Evolutionary conservation across 2,329 filamentous ascomycete genomes (phyloP).

Genomic region (Pyrenophora graminea): DNA sequence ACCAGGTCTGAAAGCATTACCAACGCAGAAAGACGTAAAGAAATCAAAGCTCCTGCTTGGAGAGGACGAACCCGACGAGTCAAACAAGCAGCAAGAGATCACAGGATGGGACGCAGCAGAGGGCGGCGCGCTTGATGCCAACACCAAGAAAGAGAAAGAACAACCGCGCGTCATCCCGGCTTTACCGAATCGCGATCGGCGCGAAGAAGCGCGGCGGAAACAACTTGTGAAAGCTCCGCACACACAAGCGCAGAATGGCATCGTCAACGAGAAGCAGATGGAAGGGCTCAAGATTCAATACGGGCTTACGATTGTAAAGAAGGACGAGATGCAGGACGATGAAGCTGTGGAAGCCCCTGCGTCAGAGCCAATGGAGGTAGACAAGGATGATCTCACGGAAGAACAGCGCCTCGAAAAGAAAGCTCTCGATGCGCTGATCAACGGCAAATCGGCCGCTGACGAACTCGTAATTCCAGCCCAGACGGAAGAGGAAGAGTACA

Average conservation of each 20-base stretch:
- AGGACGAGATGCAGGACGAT: slow-evolving; percentile 21
- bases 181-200: slow-evolving; percentile 66
- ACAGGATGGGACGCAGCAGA: slow-evolving; percentile 59
- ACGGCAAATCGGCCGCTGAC: slow-evolving; percentile 44
- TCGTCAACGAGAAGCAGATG: slow-evolving; percentile 35
- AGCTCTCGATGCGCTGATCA: slow-evolving; percentile 53
- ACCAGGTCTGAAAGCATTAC: slow-evolving; percentile 28
- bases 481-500: slow-evolving; percentile 69
- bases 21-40: slow-evolving; percentile 27
- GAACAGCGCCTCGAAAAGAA: slow-evolving; percentile 56
- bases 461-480: slow-evolving; percentile 48
- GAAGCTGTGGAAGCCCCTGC: slow-evolving; percentile 6
- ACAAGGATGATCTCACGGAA: slow-evolving; percentile 38
- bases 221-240: slow-evolving; percentile 64
- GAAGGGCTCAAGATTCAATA: slow-evolving; percentile 50
- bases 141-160: slow-evolving; percentile 45
- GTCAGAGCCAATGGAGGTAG: slow-evolving; percentile 31
- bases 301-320: slow-evolving; percentile 58
- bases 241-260: slow-evolving; percentile 46
- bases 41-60: slow-evolving; percentile 34
- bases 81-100: slow-evolving; percentile 48
- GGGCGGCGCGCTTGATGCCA: slow-evolving; percentile 53
- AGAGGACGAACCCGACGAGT: slow-evolving; percentile 39
- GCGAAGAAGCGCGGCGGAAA: slow-evolving; percentile 57
- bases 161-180: slow-evolving; percentile 62